phyloP scores from a whole-genome alignment of 441 rosid genomes.

The Gossypium gossypioides region DNA sequence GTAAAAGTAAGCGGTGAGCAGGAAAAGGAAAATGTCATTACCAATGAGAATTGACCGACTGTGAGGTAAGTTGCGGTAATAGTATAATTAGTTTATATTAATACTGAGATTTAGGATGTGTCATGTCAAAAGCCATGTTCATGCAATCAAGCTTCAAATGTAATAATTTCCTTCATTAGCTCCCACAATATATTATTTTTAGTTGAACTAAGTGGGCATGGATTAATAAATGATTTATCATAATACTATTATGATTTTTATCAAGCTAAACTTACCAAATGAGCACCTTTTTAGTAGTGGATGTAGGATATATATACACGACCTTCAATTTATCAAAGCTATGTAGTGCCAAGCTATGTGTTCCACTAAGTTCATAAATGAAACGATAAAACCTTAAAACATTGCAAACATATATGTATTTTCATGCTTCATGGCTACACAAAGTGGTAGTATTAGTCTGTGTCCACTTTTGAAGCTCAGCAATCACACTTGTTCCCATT shows the following conservation, averaged over 20 bases:
- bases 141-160: too few species aligned
- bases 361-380: slow-evolving; percentile 27
- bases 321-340: background rate
- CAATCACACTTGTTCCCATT: background rate
- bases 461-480: slow-evolving; percentile 5
- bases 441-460: background rate
- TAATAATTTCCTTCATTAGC: too few species aligned
- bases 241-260: background rate
- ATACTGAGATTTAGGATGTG: too few species aligned
- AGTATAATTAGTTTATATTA: too few species aligned
- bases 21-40: too few species aligned
- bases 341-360: slow-evolving; percentile 34
- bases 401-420: background rate
- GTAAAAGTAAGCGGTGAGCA: too few species aligned
- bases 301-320: background rate
- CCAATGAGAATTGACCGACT: too few species aligned
- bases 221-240: background rate
- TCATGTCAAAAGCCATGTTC: too few species aligned
- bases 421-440: slow-evolving; percentile 6
- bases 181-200: too few species aligned
- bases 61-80: too few species aligned
- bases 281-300: background rate
- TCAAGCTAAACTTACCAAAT: background rate
- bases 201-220: too few species aligned
- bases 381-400: background rate